These are phyloP conservation scores for Candida schatavii DNA, from an alignment of 805 yeast genomes.

Conservation along the genomic window DNA sequence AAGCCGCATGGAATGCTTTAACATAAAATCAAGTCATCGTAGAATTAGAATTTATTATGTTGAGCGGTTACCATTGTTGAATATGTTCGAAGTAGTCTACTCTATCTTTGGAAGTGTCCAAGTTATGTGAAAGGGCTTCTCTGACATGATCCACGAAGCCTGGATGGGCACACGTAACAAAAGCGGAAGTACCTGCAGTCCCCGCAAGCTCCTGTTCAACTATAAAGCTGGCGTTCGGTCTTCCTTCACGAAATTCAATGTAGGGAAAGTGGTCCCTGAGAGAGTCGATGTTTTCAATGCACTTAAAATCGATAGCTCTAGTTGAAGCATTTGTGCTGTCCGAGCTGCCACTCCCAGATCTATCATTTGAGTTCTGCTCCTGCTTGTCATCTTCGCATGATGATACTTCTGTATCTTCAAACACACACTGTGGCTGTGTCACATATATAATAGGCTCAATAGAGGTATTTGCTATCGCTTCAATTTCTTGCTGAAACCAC, in stretches of 20 bases:
- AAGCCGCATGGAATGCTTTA: too few relatives aligned
- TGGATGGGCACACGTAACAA: constrained; percentile 49
- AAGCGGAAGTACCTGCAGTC: constrained; percentile 37
- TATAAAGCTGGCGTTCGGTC: constrained; percentile 35
- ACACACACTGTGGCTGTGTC: constrained; percentile 26
- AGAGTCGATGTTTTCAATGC: not conserved
- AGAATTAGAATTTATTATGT: too few relatives aligned
- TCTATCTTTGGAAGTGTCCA: constrained; percentile 19
- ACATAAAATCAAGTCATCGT: too few relatives aligned
- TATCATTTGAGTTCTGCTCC: too few relatives aligned
- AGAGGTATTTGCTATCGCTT: constrained; percentile 26
- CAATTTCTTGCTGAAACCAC: constrained; percentile 39
- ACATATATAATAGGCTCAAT: constrained; percentile 41
- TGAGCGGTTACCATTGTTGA: constrained; percentile 23
- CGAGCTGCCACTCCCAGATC: not conserved
- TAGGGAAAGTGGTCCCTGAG: constrained; percentile 10
- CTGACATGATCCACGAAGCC: constrained; percentile 34
- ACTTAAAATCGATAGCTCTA: not conserved
- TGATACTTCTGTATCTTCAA: not conserved
- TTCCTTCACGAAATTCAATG: constrained; percentile 33
- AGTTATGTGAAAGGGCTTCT: constrained; percentile 14
- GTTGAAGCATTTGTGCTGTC: not conserved
- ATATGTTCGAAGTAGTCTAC: constrained; percentile 34
- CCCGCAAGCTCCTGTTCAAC: constrained; percentile 33
- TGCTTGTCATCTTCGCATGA: constrained; percentile 8